Conservation (phyloP, 345 rosid species). For the Eucalyptus cloeziana region DNA sequence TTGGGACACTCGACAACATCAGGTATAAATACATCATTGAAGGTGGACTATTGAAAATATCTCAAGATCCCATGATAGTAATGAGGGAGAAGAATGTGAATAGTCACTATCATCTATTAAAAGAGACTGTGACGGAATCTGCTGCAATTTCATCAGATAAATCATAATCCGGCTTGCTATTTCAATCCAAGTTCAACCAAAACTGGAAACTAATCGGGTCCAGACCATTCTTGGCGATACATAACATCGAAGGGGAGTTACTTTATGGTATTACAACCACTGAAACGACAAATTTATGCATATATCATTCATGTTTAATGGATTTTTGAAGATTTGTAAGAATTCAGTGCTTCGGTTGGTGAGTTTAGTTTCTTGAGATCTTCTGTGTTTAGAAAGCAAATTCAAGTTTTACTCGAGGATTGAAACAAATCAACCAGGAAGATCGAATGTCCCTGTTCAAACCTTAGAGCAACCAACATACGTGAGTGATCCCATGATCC, state of each 20-base stretch:
- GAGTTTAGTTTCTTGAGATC: background rate
- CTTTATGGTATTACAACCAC: background rate
- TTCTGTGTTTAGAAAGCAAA: background rate
- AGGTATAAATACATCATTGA: too few species aligned
- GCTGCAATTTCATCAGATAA: too few species aligned
- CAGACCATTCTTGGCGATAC: background rate
- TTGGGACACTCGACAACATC: too few species aligned
- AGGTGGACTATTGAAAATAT: too few species aligned
- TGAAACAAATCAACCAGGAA: background rate
- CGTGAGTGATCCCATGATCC: background rate
- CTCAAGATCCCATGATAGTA: too few species aligned
- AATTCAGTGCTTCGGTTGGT: background rate
- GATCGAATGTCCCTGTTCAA: background rate
- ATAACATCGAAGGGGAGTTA: background rate
- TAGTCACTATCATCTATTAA: too few species aligned
- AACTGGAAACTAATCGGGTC: background rate
- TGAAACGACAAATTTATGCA: background rate
- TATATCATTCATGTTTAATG: background rate
- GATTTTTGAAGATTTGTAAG: background rate
- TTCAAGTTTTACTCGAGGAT: background rate
- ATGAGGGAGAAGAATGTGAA: too few species aligned
- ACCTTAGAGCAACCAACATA: background rate
- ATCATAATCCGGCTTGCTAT: background rate
- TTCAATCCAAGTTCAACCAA: background rate
- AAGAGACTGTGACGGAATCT: too few species aligned